A percentile compares a stretch with the other conserved stretches of the same genome.
Evolutionary conservation across 2,329 filamentous ascomycete species (phyloP).

Genomic region (Diaporthe vexans): DNA sequence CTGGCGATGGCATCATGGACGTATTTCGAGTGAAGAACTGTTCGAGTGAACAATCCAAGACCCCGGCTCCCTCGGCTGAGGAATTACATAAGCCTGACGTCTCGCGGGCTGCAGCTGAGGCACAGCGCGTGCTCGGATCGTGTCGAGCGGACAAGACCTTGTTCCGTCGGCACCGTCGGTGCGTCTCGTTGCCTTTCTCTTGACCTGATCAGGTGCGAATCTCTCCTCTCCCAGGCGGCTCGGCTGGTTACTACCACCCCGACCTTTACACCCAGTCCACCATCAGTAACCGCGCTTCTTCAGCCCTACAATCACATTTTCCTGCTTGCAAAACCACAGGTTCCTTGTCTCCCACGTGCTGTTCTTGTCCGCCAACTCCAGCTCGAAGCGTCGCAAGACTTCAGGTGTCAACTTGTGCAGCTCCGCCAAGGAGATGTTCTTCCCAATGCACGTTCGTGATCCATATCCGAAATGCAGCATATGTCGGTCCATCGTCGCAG

Average conservation of each 20-base stretch:
- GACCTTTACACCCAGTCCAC: neutral
- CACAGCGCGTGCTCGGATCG: conserved; percentile 1
- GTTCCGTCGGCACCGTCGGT: conserved; percentile 26
- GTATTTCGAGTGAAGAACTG: neutral
- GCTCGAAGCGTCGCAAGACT: conserved; percentile 41
- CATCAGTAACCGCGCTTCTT: neutral
- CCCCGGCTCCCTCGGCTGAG: conserved; percentile 34
- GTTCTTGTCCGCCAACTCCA: conserved; percentile 41
- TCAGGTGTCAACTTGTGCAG: conserved; percentile 44
- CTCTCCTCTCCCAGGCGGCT: too few relatives aligned
- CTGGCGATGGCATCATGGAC: neutral
- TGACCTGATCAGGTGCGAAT: neutral
- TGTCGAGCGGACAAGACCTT: conserved; percentile 9
- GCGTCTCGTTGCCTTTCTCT: neutral
- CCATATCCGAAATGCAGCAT: conserved; percentile 63
- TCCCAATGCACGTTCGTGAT: conserved; percentile 63
- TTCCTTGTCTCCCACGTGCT: conserved; percentile 42
- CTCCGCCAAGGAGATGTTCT: conserved; percentile 44
- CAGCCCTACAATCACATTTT: conserved; percentile 26
- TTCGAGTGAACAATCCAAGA: conserved; percentile 9
- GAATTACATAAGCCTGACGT: conserved; percentile 41
- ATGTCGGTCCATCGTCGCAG: conserved; percentile 42
- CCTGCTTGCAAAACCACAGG: conserved; percentile 44
- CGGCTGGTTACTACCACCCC: neutral
- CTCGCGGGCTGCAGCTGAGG: neutral